Conservation (phyloP, 176 grass and related monocot genomes). For the Musa itinerans region DNA sequence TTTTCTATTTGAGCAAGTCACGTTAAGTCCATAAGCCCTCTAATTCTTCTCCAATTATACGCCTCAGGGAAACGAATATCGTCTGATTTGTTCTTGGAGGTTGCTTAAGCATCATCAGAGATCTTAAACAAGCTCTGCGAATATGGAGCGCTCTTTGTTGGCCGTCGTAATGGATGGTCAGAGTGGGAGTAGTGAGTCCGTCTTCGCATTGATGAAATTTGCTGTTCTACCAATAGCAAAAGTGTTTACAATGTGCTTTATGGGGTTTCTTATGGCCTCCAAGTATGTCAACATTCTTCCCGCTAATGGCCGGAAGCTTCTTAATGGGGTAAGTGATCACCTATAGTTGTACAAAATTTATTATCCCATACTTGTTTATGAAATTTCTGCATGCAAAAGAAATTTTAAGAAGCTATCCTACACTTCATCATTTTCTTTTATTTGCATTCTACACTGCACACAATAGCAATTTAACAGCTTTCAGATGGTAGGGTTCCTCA, state of each 20-base stretch:
- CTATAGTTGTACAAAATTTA: background rate
- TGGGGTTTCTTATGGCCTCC: conserved; percentile 97
- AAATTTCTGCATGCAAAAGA: too few relatives aligned
- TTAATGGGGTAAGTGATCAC: conserved; percentile 66
- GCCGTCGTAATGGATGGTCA: conserved; percentile 39
- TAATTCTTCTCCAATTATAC: background rate
- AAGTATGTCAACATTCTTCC: conserved; percentile 91
- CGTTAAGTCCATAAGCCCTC: background rate
- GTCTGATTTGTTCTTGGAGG: background rate
- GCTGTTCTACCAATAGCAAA: conserved; percentile 89
- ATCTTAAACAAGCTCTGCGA: background rate
- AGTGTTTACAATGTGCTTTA: conserved; percentile 97
- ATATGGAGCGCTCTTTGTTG: conserved; percentile 61
- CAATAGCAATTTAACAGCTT: too few relatives aligned
- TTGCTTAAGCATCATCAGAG: background rate
- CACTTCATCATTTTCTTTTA: too few relatives aligned
- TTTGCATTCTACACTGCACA: too few relatives aligned
- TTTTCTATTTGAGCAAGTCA: too few relatives aligned
- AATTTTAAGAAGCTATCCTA: too few relatives aligned
- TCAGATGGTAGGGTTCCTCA: too few relatives aligned
- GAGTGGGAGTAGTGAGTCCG: conserved; percentile 41
- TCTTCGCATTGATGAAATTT: conserved; percentile 65
- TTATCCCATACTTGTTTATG: too few relatives aligned
- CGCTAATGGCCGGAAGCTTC: conserved; percentile 80
- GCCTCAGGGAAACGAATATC: background rate